Conservation (phyloP, 2,329 filamentous ascomycete species). For the Penicillium sp. region DNA sequence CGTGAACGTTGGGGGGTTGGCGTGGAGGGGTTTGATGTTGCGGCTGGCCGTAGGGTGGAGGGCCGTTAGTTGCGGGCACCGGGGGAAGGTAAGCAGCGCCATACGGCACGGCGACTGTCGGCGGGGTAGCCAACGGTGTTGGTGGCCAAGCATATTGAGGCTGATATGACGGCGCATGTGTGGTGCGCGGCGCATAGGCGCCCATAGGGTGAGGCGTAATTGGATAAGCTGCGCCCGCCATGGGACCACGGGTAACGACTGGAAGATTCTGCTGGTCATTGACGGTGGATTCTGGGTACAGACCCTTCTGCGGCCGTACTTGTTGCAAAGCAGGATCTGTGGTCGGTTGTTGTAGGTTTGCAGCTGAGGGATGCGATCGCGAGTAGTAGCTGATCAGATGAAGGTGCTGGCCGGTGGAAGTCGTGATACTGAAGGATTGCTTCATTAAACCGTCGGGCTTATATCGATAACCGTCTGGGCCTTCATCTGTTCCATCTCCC, state of each 20-base stretch:
- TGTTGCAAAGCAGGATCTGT: constrained; percentile 72
- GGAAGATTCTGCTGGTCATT: constrained; percentile 77
- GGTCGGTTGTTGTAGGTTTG: constrained; percentile 73
- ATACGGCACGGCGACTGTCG: constrained; percentile 36
- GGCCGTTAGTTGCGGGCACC: constrained; percentile 28
- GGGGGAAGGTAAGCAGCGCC: constrained; percentile 36
- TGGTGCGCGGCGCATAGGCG: constrained; percentile 47
- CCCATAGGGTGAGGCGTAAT: constrained; percentile 51
- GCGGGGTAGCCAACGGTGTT: constrained; percentile 43
- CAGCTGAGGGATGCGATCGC: constrained; percentile 65
- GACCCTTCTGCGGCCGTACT: constrained; percentile 83
- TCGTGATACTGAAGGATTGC: constrained; percentile 98
- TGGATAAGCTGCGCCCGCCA: constrained; percentile 53
- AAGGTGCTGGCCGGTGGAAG: constrained; percentile 79
- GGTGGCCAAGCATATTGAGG: constrained; percentile 43
- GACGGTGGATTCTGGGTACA: constrained; percentile 95
- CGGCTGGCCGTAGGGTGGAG: constrained; percentile 31
- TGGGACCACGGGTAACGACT: constrained; percentile 70
- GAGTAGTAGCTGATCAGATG: constrained; percentile 98
- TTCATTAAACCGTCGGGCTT: constrained; percentile 98
- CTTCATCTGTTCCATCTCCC: constrained; percentile 61
- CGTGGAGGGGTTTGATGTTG: constrained; percentile 22
- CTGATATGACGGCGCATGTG: constrained; percentile 39
- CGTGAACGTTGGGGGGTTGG: constrained; percentile 22
- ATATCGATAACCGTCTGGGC: constrained; percentile 84